Percentiles rank a stretch among this genome's conserved stretches.
Conservation (phyloP, 2,329 filamentous ascomycete species). For the Corinectria fuckeliana region DNA sequence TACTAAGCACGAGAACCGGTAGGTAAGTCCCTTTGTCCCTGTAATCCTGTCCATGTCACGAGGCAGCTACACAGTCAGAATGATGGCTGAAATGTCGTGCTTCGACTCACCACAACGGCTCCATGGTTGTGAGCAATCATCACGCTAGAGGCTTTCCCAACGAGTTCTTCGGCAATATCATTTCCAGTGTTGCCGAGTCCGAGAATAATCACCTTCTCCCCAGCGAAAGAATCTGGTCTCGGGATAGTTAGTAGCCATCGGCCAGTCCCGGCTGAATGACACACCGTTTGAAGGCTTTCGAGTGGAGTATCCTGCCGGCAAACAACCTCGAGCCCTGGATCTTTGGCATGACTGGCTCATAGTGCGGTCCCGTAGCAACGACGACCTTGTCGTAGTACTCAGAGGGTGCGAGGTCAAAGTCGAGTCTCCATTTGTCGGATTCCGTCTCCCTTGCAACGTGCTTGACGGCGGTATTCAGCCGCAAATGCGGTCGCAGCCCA, state of each 20-base stretch:
- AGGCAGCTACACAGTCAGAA: constrained; percentile 31
- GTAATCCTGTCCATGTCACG: constrained; percentile 42
- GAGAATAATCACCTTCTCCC: constrained; percentile 51
- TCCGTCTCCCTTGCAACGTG: constrained; percentile 23
- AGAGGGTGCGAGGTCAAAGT: constrained; percentile 30
- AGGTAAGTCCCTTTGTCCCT: constrained; percentile 42
- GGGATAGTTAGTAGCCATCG: background rate
- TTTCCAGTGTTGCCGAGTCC: constrained; percentile 51
- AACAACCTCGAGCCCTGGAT: constrained; percentile 44
- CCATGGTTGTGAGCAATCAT: constrained; percentile 36
- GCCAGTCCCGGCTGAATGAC: background rate
- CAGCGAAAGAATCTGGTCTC: constrained; percentile 32
- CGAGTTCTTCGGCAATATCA: constrained; percentile 42
- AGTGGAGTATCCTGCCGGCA: constrained; percentile 37
- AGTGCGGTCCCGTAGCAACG: constrained; percentile 46
- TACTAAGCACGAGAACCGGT: constrained; percentile 40
- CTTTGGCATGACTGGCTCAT: constrained; percentile 44
- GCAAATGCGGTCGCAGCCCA: constrained; percentile 35
- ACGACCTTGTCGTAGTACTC: constrained; percentile 48
- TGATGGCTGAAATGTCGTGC: background rate
- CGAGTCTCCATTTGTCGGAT: constrained; percentile 38
- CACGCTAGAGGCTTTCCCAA: constrained; percentile 35
- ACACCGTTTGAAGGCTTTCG: constrained; percentile 28
- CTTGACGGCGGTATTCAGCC: constrained; percentile 37
- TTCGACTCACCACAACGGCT: constrained; percentile 29